Evolutionary conservation across 129 eudicot genomes (phyloP).

Genomic region (Flaveria linearis): DNA sequence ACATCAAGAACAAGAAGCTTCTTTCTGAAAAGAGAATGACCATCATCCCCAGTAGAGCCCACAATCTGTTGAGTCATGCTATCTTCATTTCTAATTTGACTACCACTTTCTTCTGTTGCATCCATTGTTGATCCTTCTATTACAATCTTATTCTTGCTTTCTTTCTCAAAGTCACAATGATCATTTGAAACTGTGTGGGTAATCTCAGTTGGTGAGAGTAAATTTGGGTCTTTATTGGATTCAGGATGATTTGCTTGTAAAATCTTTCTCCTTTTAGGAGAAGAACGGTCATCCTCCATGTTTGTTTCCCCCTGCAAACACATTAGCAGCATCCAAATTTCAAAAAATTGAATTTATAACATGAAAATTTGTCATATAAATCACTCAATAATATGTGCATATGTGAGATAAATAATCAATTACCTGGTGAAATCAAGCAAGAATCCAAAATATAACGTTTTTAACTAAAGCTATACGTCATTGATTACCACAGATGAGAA

Average conservation of each 20-base stretch:
- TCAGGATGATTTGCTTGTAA: slow-evolving; percentile 22
- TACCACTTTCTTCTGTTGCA: slow-evolving; percentile 14
- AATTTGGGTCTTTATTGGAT: slow-evolving; percentile 24
- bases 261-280: slow-evolving; percentile 29
- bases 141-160: slow-evolving; percentile 13
- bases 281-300: slow-evolving; percentile 8
- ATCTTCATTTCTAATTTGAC: slow-evolving; percentile 20
- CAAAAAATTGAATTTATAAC: not conserved
- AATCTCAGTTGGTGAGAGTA: too few species aligned
- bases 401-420: not conserved
- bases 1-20: slow-evolving; percentile 94
- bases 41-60: slow-evolving; percentile 9
- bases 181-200: not conserved
- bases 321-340: slow-evolving; percentile 13
- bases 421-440: not conserved
- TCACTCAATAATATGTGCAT: slow-evolving; percentile 8
- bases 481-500: not conserved
- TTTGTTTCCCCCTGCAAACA: slow-evolving; percentile 13
- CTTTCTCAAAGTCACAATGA: slow-evolving; percentile 30
- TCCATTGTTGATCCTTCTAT: slow-evolving; percentile 29
- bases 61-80: not conserved
- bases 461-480: not conserved
- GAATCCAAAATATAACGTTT: not conserved
- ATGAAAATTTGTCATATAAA: not conserved
- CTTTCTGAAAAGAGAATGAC: slow-evolving; percentile 32